Percentiles rank a stretch among this genome's conserved stretches.
Conservation (phyloP, 1,139 yeast genomes). For the Lodderomyces jiufengensis region DNA sequence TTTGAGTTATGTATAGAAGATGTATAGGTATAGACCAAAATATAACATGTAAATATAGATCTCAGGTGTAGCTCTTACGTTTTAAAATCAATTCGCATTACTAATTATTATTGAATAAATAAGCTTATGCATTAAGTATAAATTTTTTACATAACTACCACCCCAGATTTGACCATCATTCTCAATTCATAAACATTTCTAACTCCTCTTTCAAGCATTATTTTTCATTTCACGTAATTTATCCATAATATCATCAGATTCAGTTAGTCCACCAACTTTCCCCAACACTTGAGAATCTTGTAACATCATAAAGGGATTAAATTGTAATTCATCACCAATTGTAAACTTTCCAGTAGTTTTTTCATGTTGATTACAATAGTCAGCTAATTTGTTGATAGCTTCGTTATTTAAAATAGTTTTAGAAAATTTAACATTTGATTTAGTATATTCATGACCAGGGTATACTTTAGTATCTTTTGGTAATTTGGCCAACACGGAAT, state of each 20-base stretch:
- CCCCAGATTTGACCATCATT: no score
- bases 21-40: no score
- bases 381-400: slow-evolving; percentile 53
- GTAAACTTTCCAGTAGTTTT: slow-evolving; percentile 82
- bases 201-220: slow-evolving; percentile 18
- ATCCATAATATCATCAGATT: slow-evolving; percentile 57
- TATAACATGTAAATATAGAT: no score
- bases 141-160: no score
- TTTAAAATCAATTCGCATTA: no score
- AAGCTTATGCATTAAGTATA: no score
- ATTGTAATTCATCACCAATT: slow-evolving; percentile 72
- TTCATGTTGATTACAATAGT: slow-evolving; percentile 54
- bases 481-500: slow-evolving; percentile 50
- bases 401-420: slow-evolving; percentile 53
- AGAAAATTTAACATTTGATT: slow-evolving; percentile 74
- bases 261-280: slow-evolving; percentile 32
- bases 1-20: no score
- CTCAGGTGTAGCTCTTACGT: no score
- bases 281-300: slow-evolving; percentile 52
- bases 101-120: no score
- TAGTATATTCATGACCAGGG: slow-evolving; percentile 96
- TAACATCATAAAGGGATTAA: slow-evolving; percentile 88
- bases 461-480: slow-evolving; percentile 72
- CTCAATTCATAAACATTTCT: no score
- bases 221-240: slow-evolving; percentile 71